A percentile compares a stretch with the other conserved stretches of the same genome.
Evolutionary conservation across 2,329 filamentous ascomycete species (phyloP).

Genomic region (Rhinocladiella similis): DNA sequence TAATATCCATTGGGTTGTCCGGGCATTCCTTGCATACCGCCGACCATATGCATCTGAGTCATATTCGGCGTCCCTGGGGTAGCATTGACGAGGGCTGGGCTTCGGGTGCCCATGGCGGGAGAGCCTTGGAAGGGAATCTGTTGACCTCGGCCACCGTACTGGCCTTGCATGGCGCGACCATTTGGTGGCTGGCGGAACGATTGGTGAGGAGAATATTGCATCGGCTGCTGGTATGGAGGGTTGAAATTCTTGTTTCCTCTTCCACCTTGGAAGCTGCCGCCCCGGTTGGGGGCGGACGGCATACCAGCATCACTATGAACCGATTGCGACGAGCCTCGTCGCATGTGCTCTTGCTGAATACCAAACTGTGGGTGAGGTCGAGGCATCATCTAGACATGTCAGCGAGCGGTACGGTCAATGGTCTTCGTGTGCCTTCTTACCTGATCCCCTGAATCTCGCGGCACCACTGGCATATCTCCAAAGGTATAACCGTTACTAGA

Average conservation of each 20-base stretch:
- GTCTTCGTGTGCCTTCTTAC: slow-evolving; percentile 60
- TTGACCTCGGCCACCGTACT: slow-evolving; percentile 43
- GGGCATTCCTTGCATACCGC: slow-evolving; percentile 54
- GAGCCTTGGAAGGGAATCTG: slow-evolving; percentile 60
- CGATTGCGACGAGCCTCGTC: slow-evolving; percentile 84
- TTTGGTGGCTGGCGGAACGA: slow-evolving; percentile 53
- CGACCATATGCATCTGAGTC: slow-evolving; percentile 68
- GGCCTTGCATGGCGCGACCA: slow-evolving; percentile 53
- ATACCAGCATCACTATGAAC: slow-evolving; percentile 68
- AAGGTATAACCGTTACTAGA: slow-evolving; percentile 73
- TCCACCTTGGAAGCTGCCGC: slow-evolving; percentile 50
- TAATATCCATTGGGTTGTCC: slow-evolving; percentile 60
- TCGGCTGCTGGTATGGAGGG: slow-evolving; percentile 52
- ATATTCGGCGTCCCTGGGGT: slow-evolving; percentile 67
- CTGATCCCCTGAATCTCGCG: slow-evolving; percentile 69
- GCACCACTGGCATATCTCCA: slow-evolving; percentile 60
- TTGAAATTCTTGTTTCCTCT: slow-evolving; percentile 60
- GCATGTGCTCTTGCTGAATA: slow-evolving; percentile 70
- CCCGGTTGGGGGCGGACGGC: slow-evolving; percentile 54
- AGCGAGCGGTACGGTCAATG: slow-evolving; percentile 6
- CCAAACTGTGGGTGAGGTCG: slow-evolving; percentile 65
- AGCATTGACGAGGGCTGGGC: slow-evolving; percentile 65
- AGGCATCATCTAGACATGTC: slow-evolving; percentile 60
- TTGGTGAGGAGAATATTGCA: slow-evolving; percentile 56
- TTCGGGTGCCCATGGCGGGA: slow-evolving; percentile 63